These are phyloP conservation scores for Carallia brachiata DNA, from an alignment of 345 rosid genomes.

Conservation along the genomic window DNA sequence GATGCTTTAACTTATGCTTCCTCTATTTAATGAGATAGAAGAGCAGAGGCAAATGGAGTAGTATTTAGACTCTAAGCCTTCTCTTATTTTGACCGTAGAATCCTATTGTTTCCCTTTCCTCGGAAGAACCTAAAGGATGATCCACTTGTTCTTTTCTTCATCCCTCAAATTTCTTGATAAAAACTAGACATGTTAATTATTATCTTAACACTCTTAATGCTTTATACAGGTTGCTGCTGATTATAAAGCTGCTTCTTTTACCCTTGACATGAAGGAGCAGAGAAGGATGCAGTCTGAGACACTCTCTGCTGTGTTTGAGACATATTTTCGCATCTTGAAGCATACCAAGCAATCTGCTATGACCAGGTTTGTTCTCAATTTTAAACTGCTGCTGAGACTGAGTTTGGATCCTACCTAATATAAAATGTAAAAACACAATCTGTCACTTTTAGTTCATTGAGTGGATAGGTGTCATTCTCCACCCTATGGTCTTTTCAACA, in stretches of 20 bases:
- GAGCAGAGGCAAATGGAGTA: neutral
- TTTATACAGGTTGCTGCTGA: slow-evolving; percentile 73
- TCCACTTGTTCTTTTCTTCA: no score
- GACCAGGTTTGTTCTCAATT: slow-evolving; percentile 46
- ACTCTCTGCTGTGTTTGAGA: slow-evolving; percentile 86
- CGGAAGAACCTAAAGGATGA: no score
- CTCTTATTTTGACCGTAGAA: neutral
- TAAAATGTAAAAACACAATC: neutral
- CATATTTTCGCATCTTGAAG: slow-evolving; percentile 83
- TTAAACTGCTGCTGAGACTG: slow-evolving; percentile 2
- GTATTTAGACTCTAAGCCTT: neutral
- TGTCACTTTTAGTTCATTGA: no score
- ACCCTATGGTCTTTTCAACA: no score
- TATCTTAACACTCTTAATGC: slow-evolving; percentile 9
- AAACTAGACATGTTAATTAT: neutral
- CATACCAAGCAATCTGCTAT: slow-evolving; percentile 50
- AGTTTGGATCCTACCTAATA: neutral
- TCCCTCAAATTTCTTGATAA: no score
- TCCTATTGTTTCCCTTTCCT: neutral
- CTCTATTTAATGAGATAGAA: neutral
- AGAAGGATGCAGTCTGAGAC: slow-evolving; percentile 75
- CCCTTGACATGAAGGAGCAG: slow-evolving; percentile 56
- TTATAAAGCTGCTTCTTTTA: slow-evolving; percentile 64
- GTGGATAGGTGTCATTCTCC: no score
- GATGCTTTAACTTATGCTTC: neutral